Base-by-base conservation (phyloP, 495 filamentous ascomycete genomes). In the Mytilinidion resinicola region DNA sequence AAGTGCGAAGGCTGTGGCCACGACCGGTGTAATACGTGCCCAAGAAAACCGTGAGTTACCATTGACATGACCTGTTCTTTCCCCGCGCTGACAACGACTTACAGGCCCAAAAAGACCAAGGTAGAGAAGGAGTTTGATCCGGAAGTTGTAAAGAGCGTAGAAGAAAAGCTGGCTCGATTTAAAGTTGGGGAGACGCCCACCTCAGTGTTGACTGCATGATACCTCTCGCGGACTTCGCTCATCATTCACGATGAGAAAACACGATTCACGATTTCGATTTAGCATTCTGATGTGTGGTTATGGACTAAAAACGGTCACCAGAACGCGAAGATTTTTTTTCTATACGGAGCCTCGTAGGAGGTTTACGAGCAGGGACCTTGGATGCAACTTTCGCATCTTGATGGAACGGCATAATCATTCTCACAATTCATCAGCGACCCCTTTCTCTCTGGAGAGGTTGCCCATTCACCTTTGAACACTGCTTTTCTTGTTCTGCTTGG, bases 61-160 rank as follows among this genome's bases (percentile, higher is more conserved):
- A 6, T 9, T 30, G 19, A 20, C 36, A n/a, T 47, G 25, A 37
- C 4, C 36, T 19, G 39, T 12, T 48, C 39, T 1, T 48, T 20
- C 9, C 6, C 34, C 1, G 15, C 19, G 39, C 60, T 66, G 37
- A 66, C 30, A 1, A 38, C 15, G 15, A 10, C n/a, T 53, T 39
- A 9, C 52, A 66, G 63, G 3, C 80, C 85, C 0, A 79, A 77
- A 58, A 83, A 80, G 61, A 73, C 81, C 33, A 84, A 85, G 60
- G 81, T 77, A 14, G 77, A 82, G 64, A 80, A 78, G 3, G 42
- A 56, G 35, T 66, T 59, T 37, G 84, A 89, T 56, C 85, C 85
- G 1, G 86, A 85, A 38, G 69, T 89, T 3, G 58, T 86, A 44
- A 75, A 76, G 66, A 80, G 74, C 37, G 73, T 91, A 10, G 78